phyloP scores from a whole-genome alignment of 805 yeast species.

The Wickerhamomyces sydowiorum region DNA sequence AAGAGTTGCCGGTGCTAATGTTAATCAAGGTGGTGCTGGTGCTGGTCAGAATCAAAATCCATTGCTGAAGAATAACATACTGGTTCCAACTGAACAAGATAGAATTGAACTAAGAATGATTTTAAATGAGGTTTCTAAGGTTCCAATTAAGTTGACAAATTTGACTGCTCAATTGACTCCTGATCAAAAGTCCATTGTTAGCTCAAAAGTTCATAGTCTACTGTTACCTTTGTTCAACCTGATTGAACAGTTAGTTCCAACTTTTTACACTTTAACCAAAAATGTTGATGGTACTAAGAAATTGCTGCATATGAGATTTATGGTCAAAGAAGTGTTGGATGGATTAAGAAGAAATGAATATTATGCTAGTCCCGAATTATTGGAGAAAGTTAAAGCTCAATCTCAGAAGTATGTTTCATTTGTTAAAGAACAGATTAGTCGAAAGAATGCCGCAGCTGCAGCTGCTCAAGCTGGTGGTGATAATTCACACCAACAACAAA shows the following conservation, averaged over 20 bases:
- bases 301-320: slow-evolving; percentile 70
- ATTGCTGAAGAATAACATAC: slow-evolving; percentile 12
- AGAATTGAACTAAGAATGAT: slow-evolving; percentile 55
- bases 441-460: slow-evolving; percentile 26
- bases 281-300: slow-evolving; percentile 72
- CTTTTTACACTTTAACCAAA: slow-evolving; percentile 70
- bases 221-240: slow-evolving; percentile 50
- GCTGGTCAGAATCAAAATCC: slow-evolving; percentile 4
- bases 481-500: background rate
- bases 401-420: slow-evolving; percentile 69
- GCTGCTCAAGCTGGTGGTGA: slow-evolving; percentile 25
- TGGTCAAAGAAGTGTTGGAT: slow-evolving; percentile 73
- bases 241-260: slow-evolving; percentile 73
- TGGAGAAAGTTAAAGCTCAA: slow-evolving; percentile 66
- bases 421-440: slow-evolving; percentile 56
- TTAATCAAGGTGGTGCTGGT: slow-evolving; percentile 14
- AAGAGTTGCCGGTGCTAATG: slow-evolving; percentile 5
- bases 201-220: slow-evolving; percentile 45
- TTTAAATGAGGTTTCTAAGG: slow-evolving; percentile 61
- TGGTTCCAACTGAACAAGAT: slow-evolving; percentile 51
- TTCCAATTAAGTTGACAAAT: slow-evolving; percentile 62
- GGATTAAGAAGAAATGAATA: slow-evolving; percentile 58
- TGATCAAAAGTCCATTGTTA: slow-evolving; percentile 58
- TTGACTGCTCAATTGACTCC: slow-evolving; percentile 54
- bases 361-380: slow-evolving; percentile 66